Percentiles rank a stretch among this genome's conserved stretches.
Conservation (phyloP, 306 rosid species). For the Ormosia emarginata region DNA sequence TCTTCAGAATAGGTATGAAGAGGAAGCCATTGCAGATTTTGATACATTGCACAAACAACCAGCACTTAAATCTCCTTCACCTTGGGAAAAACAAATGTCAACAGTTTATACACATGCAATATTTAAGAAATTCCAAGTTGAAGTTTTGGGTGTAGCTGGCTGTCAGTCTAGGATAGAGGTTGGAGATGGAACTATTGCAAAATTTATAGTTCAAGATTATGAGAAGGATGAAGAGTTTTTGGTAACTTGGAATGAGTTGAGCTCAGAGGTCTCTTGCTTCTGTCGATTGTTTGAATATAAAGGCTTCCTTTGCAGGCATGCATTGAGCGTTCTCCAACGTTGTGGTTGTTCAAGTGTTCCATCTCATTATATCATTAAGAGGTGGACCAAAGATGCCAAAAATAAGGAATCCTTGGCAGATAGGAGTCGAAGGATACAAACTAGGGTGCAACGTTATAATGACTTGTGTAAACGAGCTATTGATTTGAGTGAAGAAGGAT, state of each 20-base stretch:
- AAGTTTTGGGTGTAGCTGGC: conserved; percentile 90
- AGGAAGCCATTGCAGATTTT: conserved; percentile 88
- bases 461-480: conserved; percentile 75
- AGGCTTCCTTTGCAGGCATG: conserved; percentile 91
- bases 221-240: conserved; percentile 70
- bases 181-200: conserved; percentile 58
- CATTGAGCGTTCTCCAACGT: conserved; percentile 79
- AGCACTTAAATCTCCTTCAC: conserved; percentile 91
- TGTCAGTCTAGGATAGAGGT: conserved; percentile 72
- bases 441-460: conserved; percentile 76
- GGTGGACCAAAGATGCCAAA: conserved; percentile 94
- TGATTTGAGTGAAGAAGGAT: conserved; percentile 94
- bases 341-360: conserved; percentile 84
- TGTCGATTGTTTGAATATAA: conserved; percentile 83
- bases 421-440: conserved; percentile 47
- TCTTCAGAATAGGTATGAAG: conserved; percentile 82
- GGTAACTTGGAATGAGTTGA: conserved; percentile 65
- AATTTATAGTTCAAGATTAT: conserved; percentile 75
- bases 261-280: conserved; percentile 77
- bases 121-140: conserved; percentile 86
- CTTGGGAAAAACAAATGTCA: conserved; percentile 97
- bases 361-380: conserved; percentile 63
- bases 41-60: conserved; percentile 95
- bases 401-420: conserved; percentile 44
- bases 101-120: conserved; percentile 81